phyloP scores from a whole-genome alignment of 2,329 filamentous ascomycete species.

The Verticillium nubilum region DNA sequence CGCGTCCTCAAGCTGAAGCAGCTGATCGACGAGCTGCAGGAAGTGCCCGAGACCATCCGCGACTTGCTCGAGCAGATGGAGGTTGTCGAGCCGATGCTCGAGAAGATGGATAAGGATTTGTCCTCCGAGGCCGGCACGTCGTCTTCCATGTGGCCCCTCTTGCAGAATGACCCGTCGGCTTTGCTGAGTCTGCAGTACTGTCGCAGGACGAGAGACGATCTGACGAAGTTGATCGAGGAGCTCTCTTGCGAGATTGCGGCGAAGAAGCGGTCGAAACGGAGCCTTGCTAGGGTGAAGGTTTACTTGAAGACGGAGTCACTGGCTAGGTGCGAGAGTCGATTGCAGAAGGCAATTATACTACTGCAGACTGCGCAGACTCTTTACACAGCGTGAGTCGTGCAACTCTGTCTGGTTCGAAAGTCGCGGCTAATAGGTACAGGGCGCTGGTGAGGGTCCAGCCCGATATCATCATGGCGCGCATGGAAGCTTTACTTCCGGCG shows the following conservation, averaged over 20 bases:
- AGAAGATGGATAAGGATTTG: background rate
- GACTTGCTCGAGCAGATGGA: background rate
- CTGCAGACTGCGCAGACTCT: background rate
- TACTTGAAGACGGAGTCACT: background rate
- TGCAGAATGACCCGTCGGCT: background rate
- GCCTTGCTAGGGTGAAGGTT: background rate
- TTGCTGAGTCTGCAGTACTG: background rate
- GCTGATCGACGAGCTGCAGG: constrained; percentile 18
- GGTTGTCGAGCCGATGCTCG: background rate
- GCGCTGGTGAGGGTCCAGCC: background rate
- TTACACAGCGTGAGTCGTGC: background rate
- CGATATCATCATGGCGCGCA: background rate
- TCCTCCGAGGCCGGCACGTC: background rate
- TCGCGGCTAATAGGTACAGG: background rate
- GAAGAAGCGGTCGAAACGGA: background rate
- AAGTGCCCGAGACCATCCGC: constrained; percentile 12
- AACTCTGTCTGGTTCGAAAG: background rate
- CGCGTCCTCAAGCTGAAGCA: constrained; percentile 13
- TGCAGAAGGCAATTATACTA: background rate
- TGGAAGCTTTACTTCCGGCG: background rate
- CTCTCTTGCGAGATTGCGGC: background rate
- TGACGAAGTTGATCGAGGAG: background rate
- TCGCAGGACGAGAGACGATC: background rate
- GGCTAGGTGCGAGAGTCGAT: background rate
- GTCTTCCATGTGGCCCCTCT: background rate